Evolutionary conservation across 306 rosid species (phyloP).

Genomic region (Malus fusca): DNA sequence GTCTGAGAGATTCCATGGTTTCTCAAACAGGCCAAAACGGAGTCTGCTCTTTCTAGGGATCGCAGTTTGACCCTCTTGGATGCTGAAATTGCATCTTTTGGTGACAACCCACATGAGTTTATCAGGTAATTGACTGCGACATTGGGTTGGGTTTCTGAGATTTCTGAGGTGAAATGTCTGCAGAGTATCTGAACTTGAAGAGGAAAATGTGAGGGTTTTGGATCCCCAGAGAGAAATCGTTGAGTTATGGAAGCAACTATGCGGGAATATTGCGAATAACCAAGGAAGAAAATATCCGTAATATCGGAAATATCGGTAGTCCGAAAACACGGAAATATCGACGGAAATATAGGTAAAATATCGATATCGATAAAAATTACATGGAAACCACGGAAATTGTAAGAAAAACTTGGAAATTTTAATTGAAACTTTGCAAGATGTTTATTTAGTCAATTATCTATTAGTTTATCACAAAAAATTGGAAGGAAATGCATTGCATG

Average conservation of each 20-base stretch:
- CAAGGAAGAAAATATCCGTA: not conserved
- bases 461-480: too few species aligned
- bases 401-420: too few species aligned
- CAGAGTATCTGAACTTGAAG: not conserved
- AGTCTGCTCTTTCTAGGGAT: not conserved
- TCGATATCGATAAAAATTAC: too few species aligned
- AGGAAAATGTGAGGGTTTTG: not conserved
- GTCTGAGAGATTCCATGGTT: slow-evolving; percentile 15
- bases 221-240: not conserved
- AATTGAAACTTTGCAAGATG: too few species aligned
- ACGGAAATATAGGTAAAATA: too few species aligned
- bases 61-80: not conserved
- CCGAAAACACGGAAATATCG: too few species aligned
- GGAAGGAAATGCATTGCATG: too few species aligned
- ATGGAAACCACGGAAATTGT: too few species aligned
- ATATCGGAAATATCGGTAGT: too few species aligned
- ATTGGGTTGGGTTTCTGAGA: not conserved
- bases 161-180: not conserved
- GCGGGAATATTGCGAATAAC: not conserved
- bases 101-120: slow-evolving; percentile 23
- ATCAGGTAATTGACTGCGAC: slow-evolving; percentile 19
- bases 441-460: too few species aligned
- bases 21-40: slow-evolving; percentile 11
- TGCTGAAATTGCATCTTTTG: slow-evolving; percentile 1
- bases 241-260: not conserved